phyloP scores from a whole-genome alignment of 2,329 filamentous ascomycete genomes.

The Nigrospora sphaerica region DNA sequence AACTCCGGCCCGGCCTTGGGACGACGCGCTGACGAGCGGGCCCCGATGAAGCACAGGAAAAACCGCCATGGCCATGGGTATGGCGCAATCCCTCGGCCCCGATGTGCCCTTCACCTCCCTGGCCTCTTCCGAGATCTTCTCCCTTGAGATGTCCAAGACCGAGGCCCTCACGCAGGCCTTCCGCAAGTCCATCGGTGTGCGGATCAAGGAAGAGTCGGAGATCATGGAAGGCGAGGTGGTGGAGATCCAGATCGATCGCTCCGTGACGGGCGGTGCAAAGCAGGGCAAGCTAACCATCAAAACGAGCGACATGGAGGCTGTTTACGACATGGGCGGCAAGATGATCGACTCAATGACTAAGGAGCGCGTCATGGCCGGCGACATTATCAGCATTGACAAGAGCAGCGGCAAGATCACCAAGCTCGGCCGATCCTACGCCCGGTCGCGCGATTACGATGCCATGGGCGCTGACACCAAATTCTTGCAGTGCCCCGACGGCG shows the following conservation, averaged over 20 bases:
- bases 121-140: conserved; percentile 95
- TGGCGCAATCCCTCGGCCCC: conserved; percentile 89
- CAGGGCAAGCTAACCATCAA: conserved; percentile 99
- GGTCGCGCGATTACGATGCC: conserved; percentile 95
- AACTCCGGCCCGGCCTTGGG: too few relatives aligned
- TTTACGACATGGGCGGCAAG: conserved; percentile 99
- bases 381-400: conserved; percentile 98
- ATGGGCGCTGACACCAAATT: conserved; percentile 99
- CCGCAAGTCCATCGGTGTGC: conserved; percentile 93
- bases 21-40: too few relatives aligned
- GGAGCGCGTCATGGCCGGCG: conserved; percentile 96
- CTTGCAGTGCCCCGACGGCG: conserved; percentile 92
- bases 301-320: conserved; percentile 98
- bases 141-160: conserved; percentile 98
- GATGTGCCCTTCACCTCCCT: conserved; percentile 97
- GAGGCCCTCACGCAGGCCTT: conserved; percentile 98
- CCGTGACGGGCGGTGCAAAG: conserved; percentile 92
- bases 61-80: conserved; percentile 97
- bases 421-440: conserved; percentile 87
- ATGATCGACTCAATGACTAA: conserved; percentile 99
- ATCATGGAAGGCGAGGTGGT: conserved; percentile 99
- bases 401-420: conserved; percentile 97
- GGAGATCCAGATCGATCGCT: conserved; percentile 96
- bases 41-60: conserved; percentile 70
- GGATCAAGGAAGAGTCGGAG: conserved; percentile 98